Evolutionary conservation across 2,329 filamentous ascomycete genomes (phyloP), one percentile per base, ranked within the genome.

Genomic region (Coleophoma cylindrospora): DNA sequence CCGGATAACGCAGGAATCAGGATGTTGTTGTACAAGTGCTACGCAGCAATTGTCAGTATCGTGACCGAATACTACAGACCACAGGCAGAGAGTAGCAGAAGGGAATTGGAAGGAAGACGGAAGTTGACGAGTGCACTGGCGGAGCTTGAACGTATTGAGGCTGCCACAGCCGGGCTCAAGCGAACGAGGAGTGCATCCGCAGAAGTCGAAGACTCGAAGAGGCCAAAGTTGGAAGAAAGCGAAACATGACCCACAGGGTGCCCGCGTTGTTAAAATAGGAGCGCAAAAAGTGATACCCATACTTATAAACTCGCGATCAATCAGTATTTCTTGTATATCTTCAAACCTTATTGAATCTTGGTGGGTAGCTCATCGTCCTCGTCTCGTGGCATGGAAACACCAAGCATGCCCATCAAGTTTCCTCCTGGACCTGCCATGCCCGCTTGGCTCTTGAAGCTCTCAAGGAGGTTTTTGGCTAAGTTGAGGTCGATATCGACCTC

Each of bases 361-460:
- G 40, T 15, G 47, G 43, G 22, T 36, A 36, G 43, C 5, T 15
- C 15, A 37, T 81, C 77, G 22, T 79, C 83, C 53, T 92, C 89
- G 61, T 95, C 90, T 52, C 87, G 77, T 0, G 92, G 92, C 52
- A 96, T 73, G 38, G 81, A 77, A 57, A 96, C 74, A 0, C 91
- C 91, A 85, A 97, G 87, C 70, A 95, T 79, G 7, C 84, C 86
- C 61, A 99, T 77, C 53, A 99, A 73, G 64, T 96, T 97, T 1
- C 91, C 84, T 2, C 88, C 87, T 1, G 94, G 94, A 0, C 94
- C 94, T 33, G 89, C 77, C 74, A 87, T 81, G 12, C 94, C 94
- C 15, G 76, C 89, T 66, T 97, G 92, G 14, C 88, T 86, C 64
- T 95, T 95, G 69, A 99, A 91, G 60, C 89, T 92, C 66, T 96